Percentiles rank a stretch among this genome's conserved stretches.
Conservation (phyloP, 371 early-diverging fungal species). For the Mortierella sp. region DNA sequence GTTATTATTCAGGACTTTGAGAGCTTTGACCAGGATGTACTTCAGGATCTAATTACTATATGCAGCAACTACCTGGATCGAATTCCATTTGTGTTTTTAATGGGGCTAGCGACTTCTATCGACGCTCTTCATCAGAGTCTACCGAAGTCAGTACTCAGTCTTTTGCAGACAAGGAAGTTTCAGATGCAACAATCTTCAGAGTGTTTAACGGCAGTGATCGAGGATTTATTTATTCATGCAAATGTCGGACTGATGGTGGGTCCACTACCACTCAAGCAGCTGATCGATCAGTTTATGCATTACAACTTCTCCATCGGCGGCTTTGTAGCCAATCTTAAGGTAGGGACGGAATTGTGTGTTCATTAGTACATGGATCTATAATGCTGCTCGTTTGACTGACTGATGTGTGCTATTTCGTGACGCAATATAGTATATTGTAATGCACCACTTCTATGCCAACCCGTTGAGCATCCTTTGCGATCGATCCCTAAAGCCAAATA, state of each 20-base stretch:
- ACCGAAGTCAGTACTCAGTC: constrained; percentile 73
- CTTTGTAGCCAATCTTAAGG: constrained; percentile 79
- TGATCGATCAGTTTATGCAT: constrained; percentile 83
- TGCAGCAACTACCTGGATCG: constrained; percentile 77
- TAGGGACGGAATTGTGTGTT: constrained; percentile 19
- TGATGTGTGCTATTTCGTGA: background rate
- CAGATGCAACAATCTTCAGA: constrained; percentile 81
- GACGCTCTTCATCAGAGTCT: constrained; percentile 86
- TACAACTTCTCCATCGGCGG: constrained; percentile 83
- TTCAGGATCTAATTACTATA: constrained; percentile 83
- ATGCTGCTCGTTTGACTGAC: background rate
- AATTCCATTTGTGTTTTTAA: constrained; percentile 84
- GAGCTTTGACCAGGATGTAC: constrained; percentile 77
- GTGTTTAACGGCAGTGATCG: constrained; percentile 82
- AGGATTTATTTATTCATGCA: constrained; percentile 72
- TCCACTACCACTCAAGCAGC: constrained; percentile 74
- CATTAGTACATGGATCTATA: background rate
- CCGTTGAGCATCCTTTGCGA: constrained; percentile 82
- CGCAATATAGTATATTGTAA: constrained; percentile 80
- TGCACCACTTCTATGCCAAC: constrained; percentile 90
- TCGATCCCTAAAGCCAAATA: constrained; percentile 35
- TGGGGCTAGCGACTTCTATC: constrained; percentile 90
- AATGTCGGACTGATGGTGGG: constrained; percentile 73
- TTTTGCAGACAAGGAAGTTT: constrained; percentile 84
- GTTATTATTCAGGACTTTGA: constrained; percentile 91